Evolutionary conservation across 495 filamentous ascomycete genomes (phyloP), one percentile per base, ranked within the genome.

Genomic region (Talaromyces ruber): DNA sequence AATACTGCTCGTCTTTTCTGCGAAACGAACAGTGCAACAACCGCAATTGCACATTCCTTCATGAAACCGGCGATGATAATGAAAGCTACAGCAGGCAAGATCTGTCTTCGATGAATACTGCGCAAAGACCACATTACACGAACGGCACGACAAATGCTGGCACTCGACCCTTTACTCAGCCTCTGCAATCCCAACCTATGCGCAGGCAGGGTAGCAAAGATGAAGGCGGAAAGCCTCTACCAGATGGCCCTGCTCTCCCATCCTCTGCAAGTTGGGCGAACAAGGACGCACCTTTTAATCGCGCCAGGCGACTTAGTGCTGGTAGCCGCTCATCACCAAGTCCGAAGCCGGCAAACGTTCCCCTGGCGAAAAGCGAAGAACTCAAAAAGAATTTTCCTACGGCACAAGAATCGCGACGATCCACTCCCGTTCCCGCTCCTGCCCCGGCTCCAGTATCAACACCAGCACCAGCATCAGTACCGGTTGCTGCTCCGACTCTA

Each of bases 1-100:
- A 99, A 72, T 99, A 99, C 71, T 99, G 94, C 74, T 98, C 94
- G 1, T 94, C 94, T 8, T 99, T 93, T 79, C 81, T 99, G 25
- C 86, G 95, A 22, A 89, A 92, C 59, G 94, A 99, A 70, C 86
- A 84, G 62, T 99, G 94, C 74, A 89, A 87, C 34, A 99, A 99
- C 66, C 84, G 91, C 58, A 90, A 91, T 61, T 99, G 94, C 74
- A 99, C 96, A 80, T 99, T 99, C 73, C 75, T 99, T 45, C 94
- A 99, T 69, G 94, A 99, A 71, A 88, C 93, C 18, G 94, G 93
- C 18, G 94, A 99, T 70, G 94, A 96, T 62, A 92, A 93, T 61
- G 93, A 99, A 62, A 97, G 92, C 73, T 98, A 96, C 72, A 94
- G 91, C 47, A 86, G 94, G 58, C 91, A 96, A 67, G 94, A 97